Base-by-base conservation (phyloP, 176 grass and related monocot species). In the Oryza meridionalis region DNA sequence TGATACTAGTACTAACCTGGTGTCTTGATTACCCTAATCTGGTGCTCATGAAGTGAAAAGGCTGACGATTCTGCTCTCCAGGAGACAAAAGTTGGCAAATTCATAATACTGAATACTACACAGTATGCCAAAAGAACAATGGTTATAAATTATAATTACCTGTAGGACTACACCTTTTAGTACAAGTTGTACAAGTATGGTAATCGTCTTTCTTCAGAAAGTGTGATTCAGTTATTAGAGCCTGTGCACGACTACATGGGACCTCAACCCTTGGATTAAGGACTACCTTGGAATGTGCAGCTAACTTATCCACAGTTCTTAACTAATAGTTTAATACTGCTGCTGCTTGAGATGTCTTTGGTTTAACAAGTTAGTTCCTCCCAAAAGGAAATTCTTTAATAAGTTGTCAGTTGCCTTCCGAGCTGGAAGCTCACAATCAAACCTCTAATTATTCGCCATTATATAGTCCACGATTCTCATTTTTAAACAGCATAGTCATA, bases 221-320 rank as follows among this genome's bases (percentile, higher is more conserved):
- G 58, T 50, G 43, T 14, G 25, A 4, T 21, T 51, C 76, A 14
- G 58, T 65, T 66, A n/a, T 65, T 66, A n/a, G 64, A 50, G 81
- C 19, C 26, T 51, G 59, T 42, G 76, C 76, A 73, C 76, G 43
- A 84, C 24, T 80, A 67, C 58, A 25, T 12, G 47, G 26, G 58
- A 73, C n/a, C 69, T 35, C 15, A n/a, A 21, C 19, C 76, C 77
- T 9, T 65, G n/a, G 84, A 80, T 80, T 80, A 86, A 86, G 77
- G 76, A 11, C 84, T 65, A 17, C 77, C 77, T 73, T 43, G 43
- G 76, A 81, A 81, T 55, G 77, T 86, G 84, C 77, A 67, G 16
- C 59, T 46, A 10, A 37, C 51, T 73, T 61, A 79, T 65, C 84
- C 76, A 38, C 21, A 21, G 19, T 32, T 49, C 47, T 62, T 16